Conservation (phyloP, 768 basidiomycete genomes). For the Pholiota microspora region DNA sequence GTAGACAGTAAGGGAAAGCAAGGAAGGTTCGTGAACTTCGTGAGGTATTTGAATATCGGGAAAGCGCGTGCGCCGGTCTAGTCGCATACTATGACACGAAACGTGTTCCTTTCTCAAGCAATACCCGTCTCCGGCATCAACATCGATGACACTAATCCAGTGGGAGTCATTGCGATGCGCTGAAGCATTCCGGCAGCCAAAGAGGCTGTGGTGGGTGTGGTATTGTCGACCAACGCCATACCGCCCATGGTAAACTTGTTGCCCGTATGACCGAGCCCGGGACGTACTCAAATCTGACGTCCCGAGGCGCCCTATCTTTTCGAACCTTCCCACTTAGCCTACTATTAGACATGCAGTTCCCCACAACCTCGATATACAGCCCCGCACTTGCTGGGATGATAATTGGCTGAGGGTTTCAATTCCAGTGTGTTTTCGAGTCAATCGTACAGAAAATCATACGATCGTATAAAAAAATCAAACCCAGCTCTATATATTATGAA, state of each 20-base stretch:
- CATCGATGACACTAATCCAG: neutral
- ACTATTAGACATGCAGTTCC: no score
- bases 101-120: conserved; percentile 18
- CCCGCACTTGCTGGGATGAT: neutral
- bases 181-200: neutral
- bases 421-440: no score
- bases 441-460: no score
- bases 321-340: neutral
- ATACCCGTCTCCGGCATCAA: conserved; percentile 6
- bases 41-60: neutral
- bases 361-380: neutral
- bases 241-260: neutral
- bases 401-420: no score
- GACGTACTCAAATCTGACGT: neutral
- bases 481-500: no score
- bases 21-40: neutral
- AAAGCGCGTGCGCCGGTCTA: conserved; percentile 4
- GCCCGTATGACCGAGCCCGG: neutral
- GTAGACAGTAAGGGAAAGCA: neutral
- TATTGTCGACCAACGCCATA: neutral
- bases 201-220: neutral
- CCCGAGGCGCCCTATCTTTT: neutral
- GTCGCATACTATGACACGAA: conserved; percentile 18
- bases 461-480: no score
- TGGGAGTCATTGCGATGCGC: neutral